Evolutionary conservation across 2,329 filamentous ascomycete species (phyloP).

Genomic region (Phialophora expanda): DNA sequence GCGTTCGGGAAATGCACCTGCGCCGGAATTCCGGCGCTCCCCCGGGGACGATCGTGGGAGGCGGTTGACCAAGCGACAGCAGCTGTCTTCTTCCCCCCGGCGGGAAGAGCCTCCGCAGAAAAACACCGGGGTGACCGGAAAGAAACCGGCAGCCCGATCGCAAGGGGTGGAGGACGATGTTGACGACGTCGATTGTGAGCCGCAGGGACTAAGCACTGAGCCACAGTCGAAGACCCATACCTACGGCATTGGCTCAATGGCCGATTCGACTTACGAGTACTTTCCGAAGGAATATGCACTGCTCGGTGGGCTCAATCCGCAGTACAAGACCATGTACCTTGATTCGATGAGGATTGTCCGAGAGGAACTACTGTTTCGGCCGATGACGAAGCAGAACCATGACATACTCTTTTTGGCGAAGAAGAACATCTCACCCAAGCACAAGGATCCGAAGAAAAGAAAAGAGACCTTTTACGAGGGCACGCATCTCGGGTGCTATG

Average conservation of each 20-base stretch:
- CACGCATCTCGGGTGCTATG: conserved; percentile 65
- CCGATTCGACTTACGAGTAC: conserved; percentile 58
- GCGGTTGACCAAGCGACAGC: conserved; percentile 26
- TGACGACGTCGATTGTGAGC: conserved; percentile 45
- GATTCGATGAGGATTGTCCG: conserved; percentile 48
- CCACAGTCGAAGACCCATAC: conserved; percentile 44
- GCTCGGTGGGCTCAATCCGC: conserved; percentile 50
- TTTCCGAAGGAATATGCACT: conserved; percentile 57
- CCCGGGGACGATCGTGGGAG: not conserved
- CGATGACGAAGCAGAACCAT: conserved; percentile 50
- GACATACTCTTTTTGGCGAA: conserved; percentile 51
- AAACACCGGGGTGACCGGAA: conserved; percentile 21
- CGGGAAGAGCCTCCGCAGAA: conserved; percentile 5
- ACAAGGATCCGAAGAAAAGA: conserved; percentile 30
- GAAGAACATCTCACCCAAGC: conserved; percentile 33
- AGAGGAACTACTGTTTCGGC: conserved; percentile 52
- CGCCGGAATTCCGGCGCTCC: not conserved
- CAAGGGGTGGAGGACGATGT: conserved; percentile 20
- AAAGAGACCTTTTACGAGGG: conserved; percentile 56
- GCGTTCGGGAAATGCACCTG: not conserved
- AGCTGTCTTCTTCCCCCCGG: conserved; percentile 28
- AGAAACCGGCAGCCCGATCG: not conserved
- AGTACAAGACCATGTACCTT: conserved; percentile 53
- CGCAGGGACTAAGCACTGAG: conserved; percentile 49
- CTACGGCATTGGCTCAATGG: conserved; percentile 52